phyloP scores from a whole-genome alignment of 441 rosid species.

The Viola pubescens region DNA sequence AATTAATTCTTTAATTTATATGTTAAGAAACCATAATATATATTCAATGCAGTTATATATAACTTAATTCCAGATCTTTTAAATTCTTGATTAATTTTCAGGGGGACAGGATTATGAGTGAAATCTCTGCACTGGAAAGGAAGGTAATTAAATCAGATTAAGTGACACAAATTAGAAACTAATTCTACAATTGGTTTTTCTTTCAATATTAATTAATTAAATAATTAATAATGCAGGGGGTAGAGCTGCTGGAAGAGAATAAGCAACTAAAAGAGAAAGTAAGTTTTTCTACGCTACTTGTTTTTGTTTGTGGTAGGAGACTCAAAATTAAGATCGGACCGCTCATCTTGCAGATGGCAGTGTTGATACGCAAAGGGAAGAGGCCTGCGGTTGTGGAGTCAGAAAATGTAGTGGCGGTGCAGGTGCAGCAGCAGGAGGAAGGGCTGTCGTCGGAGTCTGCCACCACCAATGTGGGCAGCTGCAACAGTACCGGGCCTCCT shows the following conservation, averaged over 20 bases:
- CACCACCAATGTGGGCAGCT: constrained; percentile 32
- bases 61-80: neutral
- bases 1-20: too few species aligned
- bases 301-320: neutral
- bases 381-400: constrained; percentile 18
- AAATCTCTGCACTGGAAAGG: constrained; percentile 38
- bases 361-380: constrained; percentile 25
- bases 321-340: neutral
- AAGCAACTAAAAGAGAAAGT: constrained; percentile 38
- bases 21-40: neutral
- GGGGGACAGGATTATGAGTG: constrained; percentile 36
- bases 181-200: neutral
- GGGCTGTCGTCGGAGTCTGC: constrained; percentile 50
- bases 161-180: neutral
- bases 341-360: constrained; percentile 24
- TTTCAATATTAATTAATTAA: neutral
- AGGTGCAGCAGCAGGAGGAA: constrained; percentile 28
- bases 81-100: constrained; percentile 2
- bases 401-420: constrained; percentile 11
- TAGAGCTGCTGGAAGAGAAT: constrained; percentile 43
- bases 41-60: too few species aligned
- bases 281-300: neutral
- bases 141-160: constrained; percentile 27
- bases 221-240: constrained; percentile 32
- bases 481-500: constrained; percentile 42